These are phyloP conservation scores for Suillus hirtellus DNA, from an alignment of 768 basidiomycete species.

Conservation along the genomic window DNA sequence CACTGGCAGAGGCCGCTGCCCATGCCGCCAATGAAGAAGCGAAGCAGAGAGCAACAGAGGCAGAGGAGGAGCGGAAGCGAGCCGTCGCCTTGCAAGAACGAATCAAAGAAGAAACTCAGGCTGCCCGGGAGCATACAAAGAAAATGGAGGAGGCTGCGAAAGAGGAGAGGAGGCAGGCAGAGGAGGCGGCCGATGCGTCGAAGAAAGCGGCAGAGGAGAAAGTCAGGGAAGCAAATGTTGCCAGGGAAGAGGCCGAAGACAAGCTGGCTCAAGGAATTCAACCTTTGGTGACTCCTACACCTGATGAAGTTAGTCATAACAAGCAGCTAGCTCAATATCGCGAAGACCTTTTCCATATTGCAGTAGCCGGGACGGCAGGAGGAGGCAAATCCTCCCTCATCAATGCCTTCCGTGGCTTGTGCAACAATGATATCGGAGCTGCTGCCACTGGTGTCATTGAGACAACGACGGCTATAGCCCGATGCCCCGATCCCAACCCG, in stretches of 20 bases:
- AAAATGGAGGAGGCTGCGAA: slow-evolving; percentile 17
- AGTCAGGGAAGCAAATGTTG: slow-evolving; percentile 5
- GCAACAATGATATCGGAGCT: slow-evolving; percentile 20
- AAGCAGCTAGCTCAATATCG: no score
- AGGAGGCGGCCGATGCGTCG: slow-evolving; percentile 14
- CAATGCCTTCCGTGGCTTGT: slow-evolving; percentile 36
- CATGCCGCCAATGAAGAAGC: no score
- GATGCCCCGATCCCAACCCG: slow-evolving; percentile 24
- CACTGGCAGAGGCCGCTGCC: no score
- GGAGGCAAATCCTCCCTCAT: slow-evolving; percentile 39
- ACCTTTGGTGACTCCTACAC: slow-evolving; percentile 27
- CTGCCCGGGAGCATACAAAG: slow-evolving; percentile 11
- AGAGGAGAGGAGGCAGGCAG: slow-evolving; percentile 19
- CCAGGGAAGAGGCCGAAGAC: background rate
- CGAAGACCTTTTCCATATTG: slow-evolving; percentile 33
- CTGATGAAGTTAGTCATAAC: slow-evolving; percentile 22
- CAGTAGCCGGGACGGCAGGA: slow-evolving; percentile 34
- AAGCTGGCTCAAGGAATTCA: slow-evolving; percentile 27
- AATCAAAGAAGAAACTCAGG: slow-evolving; percentile 8
- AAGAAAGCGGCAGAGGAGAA: slow-evolving; percentile 19
- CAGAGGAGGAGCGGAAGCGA: slow-evolving; percentile 12
- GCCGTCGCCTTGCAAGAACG: slow-evolving; percentile 12
- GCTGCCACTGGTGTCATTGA: slow-evolving; percentile 33
- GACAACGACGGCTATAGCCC: slow-evolving; percentile 26
- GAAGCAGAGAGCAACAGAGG: background rate